Conservation (phyloP, 2,329 filamentous ascomycete genomes). For the Sclerotiophoma versabilis region DNA sequence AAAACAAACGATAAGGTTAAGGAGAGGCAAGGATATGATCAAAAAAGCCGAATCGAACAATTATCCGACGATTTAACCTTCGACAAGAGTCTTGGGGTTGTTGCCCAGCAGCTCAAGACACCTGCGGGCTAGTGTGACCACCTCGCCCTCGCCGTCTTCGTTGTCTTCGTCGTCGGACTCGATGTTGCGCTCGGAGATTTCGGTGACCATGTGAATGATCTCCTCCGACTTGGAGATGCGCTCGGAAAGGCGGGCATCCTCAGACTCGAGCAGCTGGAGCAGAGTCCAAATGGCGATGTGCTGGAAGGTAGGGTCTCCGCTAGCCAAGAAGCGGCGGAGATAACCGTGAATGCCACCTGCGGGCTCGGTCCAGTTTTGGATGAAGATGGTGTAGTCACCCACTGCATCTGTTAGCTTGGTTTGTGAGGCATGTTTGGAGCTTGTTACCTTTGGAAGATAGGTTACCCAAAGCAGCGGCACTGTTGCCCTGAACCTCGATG, state of each 20-base stretch:
- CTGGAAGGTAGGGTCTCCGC: constrained; percentile 95
- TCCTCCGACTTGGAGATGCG: constrained; percentile 90
- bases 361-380: constrained; percentile 91
- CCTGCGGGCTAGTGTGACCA: constrained; percentile 86
- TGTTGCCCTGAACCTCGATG: constrained; percentile 98
- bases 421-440: background rate
- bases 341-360: constrained; percentile 96
- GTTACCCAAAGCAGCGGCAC: constrained; percentile 93
- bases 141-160: constrained; percentile 91
- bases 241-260: constrained; percentile 86
- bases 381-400: constrained; percentile 94
- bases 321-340: constrained; percentile 88
- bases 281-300: constrained; percentile 99
- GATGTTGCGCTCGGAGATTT: constrained; percentile 86
- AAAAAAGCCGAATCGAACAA: constrained; percentile 33
- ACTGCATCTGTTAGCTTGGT: constrained; percentile 63
- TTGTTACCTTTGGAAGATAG: constrained; percentile 89
- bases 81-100: constrained; percentile 80
- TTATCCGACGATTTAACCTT: constrained; percentile 62
- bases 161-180: constrained; percentile 86
- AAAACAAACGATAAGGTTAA: constrained; percentile 34
- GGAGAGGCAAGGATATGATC: constrained; percentile 28
- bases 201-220: constrained; percentile 88
- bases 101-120: constrained; percentile 87
- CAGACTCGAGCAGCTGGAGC: constrained; percentile 92